phyloP scores from a whole-genome alignment of 805 yeast species.

The Candida pini region DNA sequence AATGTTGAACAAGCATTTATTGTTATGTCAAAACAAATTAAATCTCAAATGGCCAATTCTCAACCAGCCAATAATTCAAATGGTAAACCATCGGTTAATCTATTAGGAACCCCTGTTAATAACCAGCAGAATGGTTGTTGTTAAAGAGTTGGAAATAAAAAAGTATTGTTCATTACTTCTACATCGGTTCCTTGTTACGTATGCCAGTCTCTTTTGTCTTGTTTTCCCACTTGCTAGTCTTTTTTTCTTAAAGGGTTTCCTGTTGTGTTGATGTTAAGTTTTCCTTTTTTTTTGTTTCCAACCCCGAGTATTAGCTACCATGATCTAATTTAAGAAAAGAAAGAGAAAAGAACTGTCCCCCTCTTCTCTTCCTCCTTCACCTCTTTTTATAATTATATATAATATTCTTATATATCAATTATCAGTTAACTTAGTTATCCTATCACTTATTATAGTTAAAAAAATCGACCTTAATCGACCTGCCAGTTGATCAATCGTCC shows the following conservation, averaged over 20 bases:
- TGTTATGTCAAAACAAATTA: conserved; percentile 98
- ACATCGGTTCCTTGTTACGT: too few relatives aligned
- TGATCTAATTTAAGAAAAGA: background rate
- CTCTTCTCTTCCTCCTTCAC: too few relatives aligned
- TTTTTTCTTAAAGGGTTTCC: too few relatives aligned
- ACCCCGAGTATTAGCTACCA: background rate
- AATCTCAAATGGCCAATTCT: conserved; percentile 82
- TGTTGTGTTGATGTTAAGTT: too few relatives aligned
- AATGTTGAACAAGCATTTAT: conserved; percentile 98
- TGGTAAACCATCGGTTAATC: conserved; percentile 62
- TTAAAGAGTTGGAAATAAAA: too few relatives aligned
- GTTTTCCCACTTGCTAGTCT: background rate
- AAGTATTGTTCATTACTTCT: background rate
- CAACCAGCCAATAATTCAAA: conserved; percentile 34
- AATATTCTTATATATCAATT: too few relatives aligned
- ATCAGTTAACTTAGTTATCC: too few relatives aligned
- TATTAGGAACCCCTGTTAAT: conserved; percentile 61
- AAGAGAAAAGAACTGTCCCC: background rate
- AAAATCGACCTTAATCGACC: too few relatives aligned
- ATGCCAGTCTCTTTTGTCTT: too few relatives aligned
- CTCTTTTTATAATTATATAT: too few relatives aligned
- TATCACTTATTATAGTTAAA: too few relatives aligned
- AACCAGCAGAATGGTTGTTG: conserved; percentile 44
- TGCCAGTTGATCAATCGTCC: too few relatives aligned
- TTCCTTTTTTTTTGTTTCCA: background rate